Base-by-base conservation (phyloP, 1,139 yeast genomes). In the Schizosaccharomyces versatilis region DNA sequence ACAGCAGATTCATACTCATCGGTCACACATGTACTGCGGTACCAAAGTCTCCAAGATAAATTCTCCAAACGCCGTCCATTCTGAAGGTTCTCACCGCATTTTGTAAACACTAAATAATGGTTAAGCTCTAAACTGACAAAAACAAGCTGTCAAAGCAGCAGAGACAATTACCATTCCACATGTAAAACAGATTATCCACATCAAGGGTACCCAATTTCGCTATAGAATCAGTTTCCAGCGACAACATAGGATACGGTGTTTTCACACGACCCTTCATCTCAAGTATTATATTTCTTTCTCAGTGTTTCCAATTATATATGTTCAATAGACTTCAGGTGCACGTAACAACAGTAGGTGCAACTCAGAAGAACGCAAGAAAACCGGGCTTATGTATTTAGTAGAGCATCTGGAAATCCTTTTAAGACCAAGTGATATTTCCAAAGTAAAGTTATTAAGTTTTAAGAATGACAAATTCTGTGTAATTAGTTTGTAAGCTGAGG, bases 21-120 rank as follows among this genome's bases (percentile, higher is more conserved):
- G 7, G 49, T n/a, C 48, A 55, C 52, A 38, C 70, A 62, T 2
- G 74, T 56, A 52, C 73, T 75, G 55, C 78, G 67, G 58, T 75
- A 76, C 64, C 78, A 76, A 42, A 77, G 69, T 44, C 81, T 67
- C 81, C 81, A 77, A 53, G 78, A 73, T 56, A 77, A 69, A 62
- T 77, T 77, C 62, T 76, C 81, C 10, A 77, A 65, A 19, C 81
- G 67, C 55, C 73, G 70, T 39, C 81, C 81, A 61, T 76, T 73
- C 57, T 71, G 72, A 49, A 77, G 69, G 57, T 69, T 69, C 56
- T 72, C 71, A 17, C 77, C 72, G 49, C 79, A 75, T 59, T 74
- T 75, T n/a, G 77, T 71, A 54, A 77, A 67, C 7, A 78, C 77
- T 57, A 38, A 36, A 10, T 74, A 44, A 36, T n/a, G 42, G 19